Evolutionary conservation across 495 filamentous ascomycete species (phyloP), one percentile per base, ranked within the genome.

Genomic region (Penicillium psychrofluorescens): DNA sequence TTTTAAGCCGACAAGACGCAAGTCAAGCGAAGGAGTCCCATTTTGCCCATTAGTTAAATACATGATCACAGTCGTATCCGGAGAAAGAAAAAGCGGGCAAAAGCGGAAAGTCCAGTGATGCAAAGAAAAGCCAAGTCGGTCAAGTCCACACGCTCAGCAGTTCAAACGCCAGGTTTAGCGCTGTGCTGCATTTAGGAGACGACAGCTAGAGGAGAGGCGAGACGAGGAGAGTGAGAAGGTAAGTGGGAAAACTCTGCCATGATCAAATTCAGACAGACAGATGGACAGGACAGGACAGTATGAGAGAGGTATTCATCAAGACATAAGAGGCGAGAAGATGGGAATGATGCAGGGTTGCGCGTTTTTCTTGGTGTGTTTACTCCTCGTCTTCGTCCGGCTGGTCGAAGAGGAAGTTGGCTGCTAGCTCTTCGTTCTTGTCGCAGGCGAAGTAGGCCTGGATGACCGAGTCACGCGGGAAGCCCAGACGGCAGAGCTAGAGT

Each of bases 401-500:
- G 51, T 98, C 92, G 58, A 98, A 98, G 41, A 98, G 74, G 67
- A 96, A 96, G 60, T 98, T 98, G 29, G 92, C 92, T 4, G 92
- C 90, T 31, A 97, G 72, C 62, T 98, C 92, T 66, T 98, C 92
- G 63, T 98, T 96, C 76, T 97, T 98, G 67, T 98, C 92, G 63
- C 92, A 98, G 7, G 92, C 92, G 62, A 98, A 97, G 70, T 97
- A 98, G 10, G 92, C 92, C 71, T 98, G 92, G 59, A 98, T 95
- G 35, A 91, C 94, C 51, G 85, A 77, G 54, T 97, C 91, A 28
- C 90, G 83, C 41, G 90, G 79, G 63, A 98, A 98, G 9, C 92
- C 92, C 28, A 98, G 80, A 44, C 82, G 82, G 62, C 87, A 91
- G 50, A 98, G 73, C 89, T 95, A 44, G 33, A n/a, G 9, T 14